These are phyloP conservation scores for Scleroderma bovista DNA, from an alignment of 768 basidiomycete genomes.

Conservation along the genomic window DNA sequence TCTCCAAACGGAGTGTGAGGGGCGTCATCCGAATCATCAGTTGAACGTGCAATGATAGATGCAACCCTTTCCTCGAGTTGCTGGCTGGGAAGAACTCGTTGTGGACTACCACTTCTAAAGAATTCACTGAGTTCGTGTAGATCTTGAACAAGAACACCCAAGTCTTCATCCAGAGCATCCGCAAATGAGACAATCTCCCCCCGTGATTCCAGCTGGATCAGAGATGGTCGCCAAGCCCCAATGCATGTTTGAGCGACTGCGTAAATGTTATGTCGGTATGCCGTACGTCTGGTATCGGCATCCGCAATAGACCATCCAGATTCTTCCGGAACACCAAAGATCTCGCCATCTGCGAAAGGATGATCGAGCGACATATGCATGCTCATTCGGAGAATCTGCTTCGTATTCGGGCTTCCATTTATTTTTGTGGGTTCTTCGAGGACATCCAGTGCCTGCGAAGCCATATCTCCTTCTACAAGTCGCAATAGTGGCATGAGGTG, in stretches of 20 bases:
- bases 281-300: constrained; percentile 50
- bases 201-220: constrained; percentile 68
- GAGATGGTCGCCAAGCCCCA: constrained; percentile 60
- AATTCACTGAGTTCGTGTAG: constrained; percentile 71
- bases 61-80: constrained; percentile 74
- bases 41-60: constrained; percentile 79
- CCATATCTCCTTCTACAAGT: constrained; percentile 81
- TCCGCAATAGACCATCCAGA: constrained; percentile 87
- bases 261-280: constrained; percentile 72
- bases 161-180: constrained; percentile 48
- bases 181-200: constrained; percentile 29
- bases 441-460: constrained; percentile 85
- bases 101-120: constrained; percentile 48
- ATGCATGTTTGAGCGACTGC: constrained; percentile 85
- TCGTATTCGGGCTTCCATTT: constrained; percentile 69
- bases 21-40: constrained; percentile 42
- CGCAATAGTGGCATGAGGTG: constrained; percentile 87
- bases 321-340: constrained; percentile 77
- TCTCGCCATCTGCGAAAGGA: constrained; percentile 49
- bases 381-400: constrained; percentile 89
- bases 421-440: constrained; percentile 85
- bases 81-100: constrained; percentile 44
- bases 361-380: constrained; percentile 55
- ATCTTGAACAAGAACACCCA: constrained; percentile 75
- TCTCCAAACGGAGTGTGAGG: constrained; percentile 80